These are phyloP conservation scores for Graphilbum ipis-grandicollis DNA, from an alignment of 2,329 filamentous ascomycete genomes.

Conservation along the genomic window DNA sequence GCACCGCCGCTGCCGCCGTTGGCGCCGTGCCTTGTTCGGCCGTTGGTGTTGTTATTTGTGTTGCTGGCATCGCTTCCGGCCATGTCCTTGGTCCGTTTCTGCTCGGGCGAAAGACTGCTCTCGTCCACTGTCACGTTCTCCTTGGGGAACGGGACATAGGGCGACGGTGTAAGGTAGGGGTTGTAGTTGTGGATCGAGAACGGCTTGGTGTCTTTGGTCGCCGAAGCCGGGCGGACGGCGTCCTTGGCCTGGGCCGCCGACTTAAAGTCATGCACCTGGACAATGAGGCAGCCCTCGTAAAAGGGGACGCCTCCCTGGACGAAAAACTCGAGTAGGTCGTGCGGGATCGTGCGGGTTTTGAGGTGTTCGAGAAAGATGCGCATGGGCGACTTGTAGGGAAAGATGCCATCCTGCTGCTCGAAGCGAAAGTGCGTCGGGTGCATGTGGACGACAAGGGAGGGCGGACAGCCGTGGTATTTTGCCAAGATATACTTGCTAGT, in stretches of 20 bases:
- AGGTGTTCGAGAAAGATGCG: conserved; percentile 63
- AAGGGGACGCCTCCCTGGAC: conserved; percentile 56
- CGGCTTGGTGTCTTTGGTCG: conserved; percentile 42
- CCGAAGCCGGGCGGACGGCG: conserved; percentile 30
- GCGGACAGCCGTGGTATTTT: conserved; percentile 49
- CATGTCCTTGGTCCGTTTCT: too few species aligned
- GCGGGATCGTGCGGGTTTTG: conserved; percentile 59
- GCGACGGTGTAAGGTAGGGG: conserved; percentile 75
- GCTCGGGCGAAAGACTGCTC: too few species aligned
- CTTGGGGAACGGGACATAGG: conserved; percentile 60
- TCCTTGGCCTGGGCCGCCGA: conserved; percentile 43
- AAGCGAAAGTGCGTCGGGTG: conserved; percentile 79
- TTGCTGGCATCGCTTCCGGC: conserved; percentile 13
- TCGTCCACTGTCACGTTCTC: conserved; percentile 18
- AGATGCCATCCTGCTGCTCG: conserved; percentile 85
- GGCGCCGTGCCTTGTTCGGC: too few species aligned
- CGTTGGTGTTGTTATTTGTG: too few species aligned
- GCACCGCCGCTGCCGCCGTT: too few species aligned
- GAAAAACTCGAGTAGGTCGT: conserved; percentile 73
- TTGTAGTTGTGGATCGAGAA: conserved; percentile 91
- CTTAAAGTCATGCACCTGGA: conserved; percentile 82
- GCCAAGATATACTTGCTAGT: conserved; percentile 64
- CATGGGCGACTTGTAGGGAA: conserved; percentile 88
- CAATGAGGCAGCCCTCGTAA: conserved; percentile 90
- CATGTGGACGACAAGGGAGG: conserved; percentile 75